Evolutionary conservation across 148 eudicot species (phyloP), one percentile per base, ranked within the genome.

Genomic region (Oxyria digyna): DNA sequence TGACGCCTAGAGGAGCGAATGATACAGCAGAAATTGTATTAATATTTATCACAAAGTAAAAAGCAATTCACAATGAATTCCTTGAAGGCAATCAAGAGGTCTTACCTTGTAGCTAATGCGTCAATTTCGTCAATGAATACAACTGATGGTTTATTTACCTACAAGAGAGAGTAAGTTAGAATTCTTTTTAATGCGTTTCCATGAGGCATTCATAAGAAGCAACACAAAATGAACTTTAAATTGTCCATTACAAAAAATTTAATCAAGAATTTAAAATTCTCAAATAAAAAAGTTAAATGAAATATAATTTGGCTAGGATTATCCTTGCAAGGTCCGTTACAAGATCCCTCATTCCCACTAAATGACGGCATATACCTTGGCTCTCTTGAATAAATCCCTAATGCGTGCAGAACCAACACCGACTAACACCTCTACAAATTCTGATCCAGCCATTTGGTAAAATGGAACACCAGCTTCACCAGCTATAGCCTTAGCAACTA

Each of bases 391-490:
- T 71, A 92, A 81, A 81, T 92, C 97, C 80, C 97, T 81, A 70
- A 92, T 83, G 79, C 94, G 96, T 52, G 97, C 89, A 78, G 97
- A 82, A 69, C 97, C 97, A 80, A 92, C 97, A 74, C 98, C 98
- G 71, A 92, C 98, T 68, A 92, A 79, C 41, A 92, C 89, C 85
- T 92, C 96, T 72, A 92, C 98, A 76, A 92, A 92, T 77, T 92
- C 98, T 62, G 98, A 85, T 35, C 98, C 96, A 70, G 96, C 98
- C 98, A 92, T 92, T 81, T 89, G 89, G 82, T 92, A 92, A 78
- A 92, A 92, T 35, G 98, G 96, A 79, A 92, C 98, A 72, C 91
- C 96, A 69, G 98, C 98, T 83, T 92, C 97, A 69, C 97, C 96
- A 67, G 97, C 96, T 77, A 92, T 92, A 52, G 97, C 96, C 80